phyloP scores from a whole-genome alignment of 129 eudicot genomes.

The Flaveria brownii region DNA sequence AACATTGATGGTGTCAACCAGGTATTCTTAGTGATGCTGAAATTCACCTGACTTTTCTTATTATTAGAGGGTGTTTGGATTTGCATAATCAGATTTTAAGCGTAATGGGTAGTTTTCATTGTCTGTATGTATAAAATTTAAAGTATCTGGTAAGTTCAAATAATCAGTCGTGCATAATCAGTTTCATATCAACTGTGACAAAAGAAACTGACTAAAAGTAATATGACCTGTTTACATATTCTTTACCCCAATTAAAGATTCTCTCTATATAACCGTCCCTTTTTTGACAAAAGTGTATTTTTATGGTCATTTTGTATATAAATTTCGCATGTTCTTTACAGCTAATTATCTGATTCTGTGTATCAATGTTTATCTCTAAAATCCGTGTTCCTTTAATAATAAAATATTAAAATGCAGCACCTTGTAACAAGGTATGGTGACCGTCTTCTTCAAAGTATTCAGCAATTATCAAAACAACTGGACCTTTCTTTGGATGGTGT shows the following conservation, averaged over 20 bases:
- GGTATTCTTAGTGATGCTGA: constrained; percentile 43
- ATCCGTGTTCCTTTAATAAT: constrained; percentile 12
- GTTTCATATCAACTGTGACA: background rate
- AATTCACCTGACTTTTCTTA: background rate
- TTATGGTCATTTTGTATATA: background rate
- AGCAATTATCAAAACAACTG: constrained; percentile 49
- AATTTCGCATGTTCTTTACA: background rate
- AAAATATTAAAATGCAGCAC: constrained; percentile 59
- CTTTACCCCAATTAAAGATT: background rate
- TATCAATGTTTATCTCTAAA: background rate
- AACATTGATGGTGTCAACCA: constrained; percentile 96
- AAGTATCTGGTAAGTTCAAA: background rate
- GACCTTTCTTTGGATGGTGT: constrained; percentile 66
- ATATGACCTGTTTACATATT: background rate
- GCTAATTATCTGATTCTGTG: background rate
- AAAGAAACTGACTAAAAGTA: background rate
- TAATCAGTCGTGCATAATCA: background rate
- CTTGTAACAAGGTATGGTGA: constrained; percentile 68
- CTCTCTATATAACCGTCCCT: background rate
- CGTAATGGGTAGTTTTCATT: background rate
- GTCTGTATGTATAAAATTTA: background rate
- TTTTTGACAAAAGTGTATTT: background rate
- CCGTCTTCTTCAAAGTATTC: constrained; percentile 55
- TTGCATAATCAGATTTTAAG: background rate
- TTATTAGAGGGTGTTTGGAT: constrained; percentile 4